These are phyloP conservation scores for Olyra latifolia DNA, from an alignment of 176 grass and related monocot genomes.

Conservation along the genomic window DNA sequence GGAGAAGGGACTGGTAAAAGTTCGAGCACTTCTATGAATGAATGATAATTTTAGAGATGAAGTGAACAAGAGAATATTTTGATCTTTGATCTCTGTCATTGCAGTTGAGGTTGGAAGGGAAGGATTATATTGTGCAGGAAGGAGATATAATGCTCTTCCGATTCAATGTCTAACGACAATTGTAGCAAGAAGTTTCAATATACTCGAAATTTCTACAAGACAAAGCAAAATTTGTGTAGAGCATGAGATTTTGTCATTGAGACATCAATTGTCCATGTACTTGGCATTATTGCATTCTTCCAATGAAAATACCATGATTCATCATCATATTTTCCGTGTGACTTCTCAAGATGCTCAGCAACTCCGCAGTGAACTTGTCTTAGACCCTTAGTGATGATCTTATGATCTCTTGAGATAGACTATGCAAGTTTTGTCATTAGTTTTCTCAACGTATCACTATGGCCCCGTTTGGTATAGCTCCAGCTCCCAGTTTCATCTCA, in stretches of 20 bases:
- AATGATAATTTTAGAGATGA: not conserved
- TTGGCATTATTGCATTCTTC: not conserved
- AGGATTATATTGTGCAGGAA: constrained; percentile 92
- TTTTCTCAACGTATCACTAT: not conserved
- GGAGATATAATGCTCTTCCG: constrained; percentile 98
- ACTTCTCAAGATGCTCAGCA: not conserved
- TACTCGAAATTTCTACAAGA: constrained; percentile 20
- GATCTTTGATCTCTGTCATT: constrained; percentile 25
- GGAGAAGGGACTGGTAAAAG: constrained; percentile 92
- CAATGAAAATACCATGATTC: not conserved
- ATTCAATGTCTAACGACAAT: constrained; percentile 75
- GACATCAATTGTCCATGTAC: not conserved
- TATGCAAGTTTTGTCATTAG: not conserved
- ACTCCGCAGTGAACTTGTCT: not conserved
- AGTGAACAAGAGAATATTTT: not conserved
- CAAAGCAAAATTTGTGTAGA: not conserved
- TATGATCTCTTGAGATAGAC: not conserved
- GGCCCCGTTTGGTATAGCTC: too few relatives aligned
- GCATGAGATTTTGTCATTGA: constrained; percentile 1
- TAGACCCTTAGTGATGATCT: not conserved
- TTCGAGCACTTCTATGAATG: not conserved
- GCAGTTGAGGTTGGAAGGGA: constrained; percentile 90
- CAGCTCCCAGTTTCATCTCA: too few relatives aligned
- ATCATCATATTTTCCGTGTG: not conserved
- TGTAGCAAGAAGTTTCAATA: not conserved